These are phyloP conservation scores for Colletotrichum cuscutae DNA, from an alignment of 2,329 filamentous ascomycete genomes.

Conservation along the genomic window DNA sequence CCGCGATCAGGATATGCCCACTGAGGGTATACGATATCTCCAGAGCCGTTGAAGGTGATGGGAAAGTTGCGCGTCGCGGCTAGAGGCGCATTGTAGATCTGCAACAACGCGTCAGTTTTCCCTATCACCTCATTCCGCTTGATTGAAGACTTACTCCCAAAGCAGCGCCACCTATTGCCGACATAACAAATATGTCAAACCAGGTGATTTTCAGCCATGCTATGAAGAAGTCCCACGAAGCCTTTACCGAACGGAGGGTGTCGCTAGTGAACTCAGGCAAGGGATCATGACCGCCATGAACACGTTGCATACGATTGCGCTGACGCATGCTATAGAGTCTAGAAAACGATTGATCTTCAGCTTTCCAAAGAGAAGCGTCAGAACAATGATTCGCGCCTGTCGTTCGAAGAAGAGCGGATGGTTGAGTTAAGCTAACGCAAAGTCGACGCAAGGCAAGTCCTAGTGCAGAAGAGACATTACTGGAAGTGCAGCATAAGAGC, in stretches of 20 bases:
- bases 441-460: too few relatives aligned
- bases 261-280: constrained; percentile 17
- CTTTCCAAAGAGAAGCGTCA: background rate
- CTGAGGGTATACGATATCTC: constrained; percentile 71
- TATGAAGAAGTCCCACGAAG: constrained; percentile 5
- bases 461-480: too few relatives aligned
- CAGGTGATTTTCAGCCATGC: constrained; percentile 67
- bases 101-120: constrained; percentile 38
- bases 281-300: background rate
- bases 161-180: constrained; percentile 57
- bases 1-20: constrained; percentile 73
- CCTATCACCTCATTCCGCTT: constrained; percentile 30
- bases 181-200: constrained; percentile 70
- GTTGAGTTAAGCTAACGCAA: too few relatives aligned
- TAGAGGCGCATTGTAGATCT: constrained; percentile 66
- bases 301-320: background rate
- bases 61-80: constrained; percentile 70
- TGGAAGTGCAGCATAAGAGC: background rate
- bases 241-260: constrained; percentile 10
- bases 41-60: constrained; percentile 64
- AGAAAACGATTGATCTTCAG: background rate
- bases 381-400: background rate
- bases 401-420: background rate
- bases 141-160: constrained; percentile 39
- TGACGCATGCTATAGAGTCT: background rate